Evolutionary conservation across 371 early-diverging fungal genomes (phyloP), one percentile per base, ranked within the genome.

Genomic region (Mortierella sp.): DNA sequence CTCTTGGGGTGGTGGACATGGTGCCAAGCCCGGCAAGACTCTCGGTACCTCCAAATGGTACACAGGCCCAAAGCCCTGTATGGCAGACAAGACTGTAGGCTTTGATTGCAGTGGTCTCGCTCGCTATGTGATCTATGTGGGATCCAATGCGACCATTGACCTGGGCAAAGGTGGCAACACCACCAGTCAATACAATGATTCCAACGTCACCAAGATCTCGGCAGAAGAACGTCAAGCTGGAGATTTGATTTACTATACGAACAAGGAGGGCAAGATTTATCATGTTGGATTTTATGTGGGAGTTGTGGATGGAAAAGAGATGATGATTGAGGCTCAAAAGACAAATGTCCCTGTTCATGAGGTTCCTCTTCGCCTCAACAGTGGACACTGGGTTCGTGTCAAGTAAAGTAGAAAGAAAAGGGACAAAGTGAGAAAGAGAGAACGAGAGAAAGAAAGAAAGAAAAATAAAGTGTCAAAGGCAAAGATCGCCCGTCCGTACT

Each of bases 101-200:
- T 48, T 26, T 19, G 61, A 61, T 28, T 61, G 61, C 61, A 61
- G 61, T 61, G 61, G 61, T 48, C 61, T 61, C 28, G 61, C 48
- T 18, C 61, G 61, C 11, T 46, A 61, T 48, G 61, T 50, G 4
- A 1, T 61, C 29, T 61, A n/a, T 19, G 28, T 26, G 7, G 61
- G 61, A 23, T 23, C 61, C 12, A 50, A 50, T 4, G 3, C 11
- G 21, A 23, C 53, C 4, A 48, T 61, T 26, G 61, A 61, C 29
- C 61, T 61, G 4, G 61, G 61, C 2, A n/a, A 61, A 16, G 50
- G 50, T 2, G 61, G 61, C 61, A 61, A 61, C 61, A 61, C 61
- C 29, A 28, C 46, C 26, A 48, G 18, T 11, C 61, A 61, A 50
- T 26, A 23, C 14, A 26, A 18, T 15, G 61, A 61, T 18, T 12